phyloP scores from a whole-genome alignment of 169 alveolate species.

The Cryptosporidium parvum region DNA sequence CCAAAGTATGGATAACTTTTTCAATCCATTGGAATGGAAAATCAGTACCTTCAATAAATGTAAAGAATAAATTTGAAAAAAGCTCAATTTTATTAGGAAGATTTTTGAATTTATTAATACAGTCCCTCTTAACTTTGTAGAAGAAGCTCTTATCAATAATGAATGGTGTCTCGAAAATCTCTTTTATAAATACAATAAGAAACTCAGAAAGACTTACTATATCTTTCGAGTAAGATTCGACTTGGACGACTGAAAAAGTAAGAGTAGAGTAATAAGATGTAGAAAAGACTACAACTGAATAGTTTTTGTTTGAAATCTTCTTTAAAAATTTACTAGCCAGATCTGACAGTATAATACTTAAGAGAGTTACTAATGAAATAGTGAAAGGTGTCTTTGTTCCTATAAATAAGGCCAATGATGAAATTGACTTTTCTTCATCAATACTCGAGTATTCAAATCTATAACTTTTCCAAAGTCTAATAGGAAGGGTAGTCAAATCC shows the following conservation, averaged over 20 bases:
- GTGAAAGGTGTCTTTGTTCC: conserved; percentile 67
- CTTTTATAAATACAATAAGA: conserved; percentile 4
- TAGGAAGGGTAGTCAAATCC: conserved; percentile 33
- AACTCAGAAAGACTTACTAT: conserved; percentile 22
- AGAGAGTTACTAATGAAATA: conserved; percentile 10
- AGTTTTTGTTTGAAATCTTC: conserved; percentile 19
- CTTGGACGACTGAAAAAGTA: conserved; percentile 22
- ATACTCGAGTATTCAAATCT: conserved; percentile 41
- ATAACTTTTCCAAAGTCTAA: conserved; percentile 36
- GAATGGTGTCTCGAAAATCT: conserved; percentile 34
- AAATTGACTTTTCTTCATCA: conserved; percentile 31
- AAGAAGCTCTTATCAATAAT: conserved; percentile 28
- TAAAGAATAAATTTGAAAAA: conserved; percentile 13
- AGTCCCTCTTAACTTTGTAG: conserved; percentile 26
- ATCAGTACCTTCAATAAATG: conserved; percentile 44
- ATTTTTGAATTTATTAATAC: conserved; percentile 29
- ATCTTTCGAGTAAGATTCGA: conserved; percentile 47
- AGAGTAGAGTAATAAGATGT: conserved; percentile 46
- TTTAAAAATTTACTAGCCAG: conserved; percentile 12
- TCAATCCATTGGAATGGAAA: conserved; percentile 54
- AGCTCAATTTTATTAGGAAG: conserved; percentile 40
- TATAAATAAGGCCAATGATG: conserved; percentile 10
- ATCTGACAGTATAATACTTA: conserved; percentile 27
- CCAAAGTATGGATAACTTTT: conserved; percentile 39
- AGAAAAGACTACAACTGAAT: conserved; percentile 4